These are phyloP conservation scores for Cystobasidium slooffiae DNA, from an alignment of 1,284 basidiomycete species.

Conservation along the genomic window DNA sequence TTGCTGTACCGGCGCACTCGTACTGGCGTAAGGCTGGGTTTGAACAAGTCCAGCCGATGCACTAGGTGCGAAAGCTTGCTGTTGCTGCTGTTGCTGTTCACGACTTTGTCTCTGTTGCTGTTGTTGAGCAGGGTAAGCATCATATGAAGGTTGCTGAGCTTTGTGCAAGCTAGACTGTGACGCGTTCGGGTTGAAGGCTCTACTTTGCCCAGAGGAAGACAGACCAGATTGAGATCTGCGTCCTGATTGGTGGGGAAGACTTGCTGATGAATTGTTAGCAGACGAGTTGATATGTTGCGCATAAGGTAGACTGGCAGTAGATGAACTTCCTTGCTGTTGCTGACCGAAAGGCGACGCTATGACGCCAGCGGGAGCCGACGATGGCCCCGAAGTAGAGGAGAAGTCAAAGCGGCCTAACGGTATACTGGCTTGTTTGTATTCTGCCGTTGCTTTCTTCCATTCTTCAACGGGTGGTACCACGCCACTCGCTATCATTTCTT, in stretches of 20 bases:
- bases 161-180: conserved; percentile 29
- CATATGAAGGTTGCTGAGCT: conserved; percentile 51
- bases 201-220: conserved; percentile 11
- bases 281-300: conserved; percentile 3
- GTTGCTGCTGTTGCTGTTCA: conserved; percentile 7
- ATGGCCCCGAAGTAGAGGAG: background rate
- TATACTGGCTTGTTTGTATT: conserved; percentile 95
- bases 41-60: conserved; percentile 46
- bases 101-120: background rate
- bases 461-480: conserved; percentile 93
- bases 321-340: conserved; percentile 12
- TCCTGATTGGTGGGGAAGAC: conserved; percentile 8
- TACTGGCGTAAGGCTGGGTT: background rate
- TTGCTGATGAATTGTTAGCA: conserved; percentile 26
- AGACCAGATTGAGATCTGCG: conserved; percentile 9
- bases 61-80: conserved; percentile 49
- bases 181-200: conserved; percentile 27
- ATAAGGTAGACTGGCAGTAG: conserved; percentile 19
- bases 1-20: conserved; percentile 2
- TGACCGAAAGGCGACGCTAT: conserved; percentile 2
- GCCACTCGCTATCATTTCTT: conserved; percentile 72
- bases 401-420: conserved; percentile 87
- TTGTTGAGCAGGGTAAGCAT: background rate
- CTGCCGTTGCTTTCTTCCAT: conserved; percentile 94
- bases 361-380: conserved; percentile 13